Evolutionary conservation across 805 yeast species (phyloP), one percentile per base, ranked within the genome.

Genomic region (Cyberlindnera euphorbiiphila): DNA sequence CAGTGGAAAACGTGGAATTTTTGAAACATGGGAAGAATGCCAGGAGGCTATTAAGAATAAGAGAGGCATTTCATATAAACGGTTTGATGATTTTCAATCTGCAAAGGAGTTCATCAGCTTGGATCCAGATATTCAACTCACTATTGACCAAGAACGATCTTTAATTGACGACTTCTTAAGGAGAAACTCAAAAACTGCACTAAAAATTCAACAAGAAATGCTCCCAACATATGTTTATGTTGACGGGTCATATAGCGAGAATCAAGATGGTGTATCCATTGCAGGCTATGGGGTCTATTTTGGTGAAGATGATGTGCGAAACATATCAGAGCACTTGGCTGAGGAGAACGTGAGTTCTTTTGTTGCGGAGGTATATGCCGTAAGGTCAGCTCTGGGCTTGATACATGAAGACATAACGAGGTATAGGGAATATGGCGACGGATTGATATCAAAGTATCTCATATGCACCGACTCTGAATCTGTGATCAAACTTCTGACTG

Each of bases 271-370:
- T 6, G 3, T 16, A 2, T 2, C 16, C 1, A 23, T 19, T 5
- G 41, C 43, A 0, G 96, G 97, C 0, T 77, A 72, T 51, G 97
- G 96, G 13, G 85, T 83, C 0, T 86, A 64, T 55, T 85, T 71
- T 56, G 89, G 86, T 0, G 62, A 50, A 0, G 51, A 57, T 25
- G 82, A 79, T 50, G 42, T 66, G 1, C 57, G 83, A 28, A 84
- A 83, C 54, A 60, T 68, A 9, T 66, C 81, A 0, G 74, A 66
- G 8, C 74, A 81, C 0, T 61, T 85, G 19, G 68, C 64, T 1
- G 57, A 54, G 4, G 15, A 24, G 5, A 51, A 50, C 3, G 86
- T 82, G 23, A 85, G 95, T 2, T 88, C 86, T 50, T 88, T 85
- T 46, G 61, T 85, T 25, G 93, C 94, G 1, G 97, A 89, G 59